Percentiles rank a stretch among this genome's conserved stretches.
phyloP scores from a whole-genome alignment of 306 rosid species.

The Ochetophila trinervis region DNA sequence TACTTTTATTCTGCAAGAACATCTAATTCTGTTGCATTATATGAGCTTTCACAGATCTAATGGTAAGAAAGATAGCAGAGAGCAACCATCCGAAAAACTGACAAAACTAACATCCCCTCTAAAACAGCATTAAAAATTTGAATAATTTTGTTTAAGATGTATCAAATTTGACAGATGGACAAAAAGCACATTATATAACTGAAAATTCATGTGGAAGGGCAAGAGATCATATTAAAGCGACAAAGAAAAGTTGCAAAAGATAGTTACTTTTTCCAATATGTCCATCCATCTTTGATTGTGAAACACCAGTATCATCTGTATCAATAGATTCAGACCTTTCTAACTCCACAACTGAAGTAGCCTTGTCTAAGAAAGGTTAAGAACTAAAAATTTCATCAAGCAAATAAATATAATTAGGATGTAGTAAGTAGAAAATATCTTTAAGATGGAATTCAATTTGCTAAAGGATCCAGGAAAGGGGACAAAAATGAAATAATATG shows the following conservation, averaged over 20 bases:
- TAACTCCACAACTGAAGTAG: slow-evolving; percentile 40
- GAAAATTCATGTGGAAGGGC: slow-evolving; percentile 5
- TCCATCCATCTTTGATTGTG: slow-evolving; percentile 38
- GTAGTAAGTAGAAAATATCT: slow-evolving; percentile 13
- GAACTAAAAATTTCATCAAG: slow-evolving; percentile 33
- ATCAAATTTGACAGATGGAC: background rate
- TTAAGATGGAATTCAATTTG: too few relatives aligned
- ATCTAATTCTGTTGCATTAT: background rate
- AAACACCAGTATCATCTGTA: slow-evolving; percentile 38
- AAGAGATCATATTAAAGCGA: slow-evolving; percentile 11
- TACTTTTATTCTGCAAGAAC: background rate
- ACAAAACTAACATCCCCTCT: background rate
- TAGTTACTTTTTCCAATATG: slow-evolving; percentile 53
- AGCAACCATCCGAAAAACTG: background rate
- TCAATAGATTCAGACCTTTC: slow-evolving; percentile 48
- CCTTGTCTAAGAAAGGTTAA: slow-evolving; percentile 57
- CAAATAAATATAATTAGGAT: slow-evolving; percentile 20
- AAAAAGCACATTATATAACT: background rate
- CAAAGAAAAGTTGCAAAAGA: slow-evolving; percentile 2
- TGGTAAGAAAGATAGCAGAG: background rate
- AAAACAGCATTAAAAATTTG: background rate
- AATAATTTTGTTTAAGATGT: background rate
- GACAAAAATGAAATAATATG: background rate
- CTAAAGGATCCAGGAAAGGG: background rate
- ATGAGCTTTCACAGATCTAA: background rate